Conservation (phyloP, 2,329 filamentous ascomycete species). For the Xylaria sp. region DNA sequence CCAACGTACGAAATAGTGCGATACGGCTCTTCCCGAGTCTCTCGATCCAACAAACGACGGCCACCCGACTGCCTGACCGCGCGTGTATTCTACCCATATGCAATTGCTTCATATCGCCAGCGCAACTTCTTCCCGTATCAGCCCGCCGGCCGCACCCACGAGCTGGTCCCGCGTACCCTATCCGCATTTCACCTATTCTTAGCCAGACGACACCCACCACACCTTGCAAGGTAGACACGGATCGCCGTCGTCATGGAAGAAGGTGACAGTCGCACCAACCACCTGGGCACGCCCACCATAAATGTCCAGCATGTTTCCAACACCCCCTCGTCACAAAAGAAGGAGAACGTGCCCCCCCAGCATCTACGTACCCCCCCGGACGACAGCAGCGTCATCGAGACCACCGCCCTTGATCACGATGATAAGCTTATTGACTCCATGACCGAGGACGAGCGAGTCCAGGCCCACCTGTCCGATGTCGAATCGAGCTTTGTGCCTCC, state of each 20-base stretch:
- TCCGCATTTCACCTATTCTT: slow-evolving; percentile 26
- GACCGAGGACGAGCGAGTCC: slow-evolving; percentile 54
- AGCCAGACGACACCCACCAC: slow-evolving; percentile 8
- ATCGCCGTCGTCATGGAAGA: slow-evolving; percentile 19
- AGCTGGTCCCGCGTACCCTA: slow-evolving; percentile 15
- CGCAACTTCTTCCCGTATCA: slow-evolving; percentile 5
- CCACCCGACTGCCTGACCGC: not conserved
- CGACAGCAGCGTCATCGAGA: slow-evolving; percentile 36
- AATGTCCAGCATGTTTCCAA: slow-evolving; percentile 1
- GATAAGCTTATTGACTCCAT: slow-evolving; percentile 51
- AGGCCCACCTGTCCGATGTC: slow-evolving; percentile 62
- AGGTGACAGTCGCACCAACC: slow-evolving; percentile 20
- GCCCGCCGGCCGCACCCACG: slow-evolving; percentile 11
- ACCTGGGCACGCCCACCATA: not conserved
- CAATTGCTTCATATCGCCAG: slow-evolving; percentile 15
- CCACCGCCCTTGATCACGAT: slow-evolving; percentile 34
- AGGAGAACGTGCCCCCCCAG: slow-evolving; percentile 12
- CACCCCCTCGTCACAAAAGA: slow-evolving; percentile 9
- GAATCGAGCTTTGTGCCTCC: slow-evolving; percentile 67
- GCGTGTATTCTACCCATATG: slow-evolving; percentile 17
- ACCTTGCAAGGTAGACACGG: not conserved
- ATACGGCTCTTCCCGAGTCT: too few relatives aligned
- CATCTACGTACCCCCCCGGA: slow-evolving; percentile 22
- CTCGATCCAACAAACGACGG: too few relatives aligned
- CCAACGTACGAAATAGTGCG: too few relatives aligned